phyloP scores from a whole-genome alignment of 2,329 filamentous ascomycete species.

The Coniochaeta hoffmannii region DNA sequence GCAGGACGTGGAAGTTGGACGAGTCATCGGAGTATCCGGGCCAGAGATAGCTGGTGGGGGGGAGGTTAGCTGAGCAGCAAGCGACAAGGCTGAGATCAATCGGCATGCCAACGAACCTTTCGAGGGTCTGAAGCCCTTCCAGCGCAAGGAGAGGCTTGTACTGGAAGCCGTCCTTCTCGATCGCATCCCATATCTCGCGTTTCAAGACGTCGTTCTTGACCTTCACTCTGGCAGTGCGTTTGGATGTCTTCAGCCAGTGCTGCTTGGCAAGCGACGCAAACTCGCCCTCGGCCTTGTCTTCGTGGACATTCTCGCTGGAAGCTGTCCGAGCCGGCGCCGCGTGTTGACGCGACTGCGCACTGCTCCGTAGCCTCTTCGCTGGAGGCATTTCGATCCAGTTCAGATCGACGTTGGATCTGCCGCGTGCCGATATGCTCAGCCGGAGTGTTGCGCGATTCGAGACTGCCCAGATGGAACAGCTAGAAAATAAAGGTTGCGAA shows the following conservation, averaged over 20 bases:
- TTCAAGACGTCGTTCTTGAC: conserved; percentile 83
- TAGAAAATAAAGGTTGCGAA: neutral
- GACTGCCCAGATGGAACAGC: conserved; percentile 11
- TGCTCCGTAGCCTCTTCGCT: conserved; percentile 51
- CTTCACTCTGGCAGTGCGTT: conserved; percentile 56
- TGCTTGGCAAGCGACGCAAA: conserved; percentile 74
- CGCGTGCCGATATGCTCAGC: conserved; percentile 11
- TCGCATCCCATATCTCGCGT: conserved; percentile 77
- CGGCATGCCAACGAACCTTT: conserved; percentile 47
- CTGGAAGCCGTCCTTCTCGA: conserved; percentile 75
- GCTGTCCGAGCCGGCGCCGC: conserved; percentile 47
- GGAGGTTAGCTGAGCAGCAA: conserved; percentile 12
- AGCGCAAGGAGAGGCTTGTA: conserved; percentile 72
- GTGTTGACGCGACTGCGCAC: conserved; percentile 34
- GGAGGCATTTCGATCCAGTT: conserved; percentile 40
- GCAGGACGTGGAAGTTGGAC: conserved; percentile 84
- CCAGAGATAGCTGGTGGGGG: conserved; percentile 74
- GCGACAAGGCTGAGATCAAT: neutral
- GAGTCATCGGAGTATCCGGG: conserved; percentile 82
- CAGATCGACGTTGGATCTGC: conserved; percentile 9
- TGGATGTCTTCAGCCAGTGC: conserved; percentile 69
- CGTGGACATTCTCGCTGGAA: conserved; percentile 41
- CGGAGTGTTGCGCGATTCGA: neutral
- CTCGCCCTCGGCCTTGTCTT: conserved; percentile 58
- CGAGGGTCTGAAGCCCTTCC: conserved; percentile 84